phyloP scores from a whole-genome alignment of 768 basidiomycete species.

The Pleurotus pulmonarius region DNA sequence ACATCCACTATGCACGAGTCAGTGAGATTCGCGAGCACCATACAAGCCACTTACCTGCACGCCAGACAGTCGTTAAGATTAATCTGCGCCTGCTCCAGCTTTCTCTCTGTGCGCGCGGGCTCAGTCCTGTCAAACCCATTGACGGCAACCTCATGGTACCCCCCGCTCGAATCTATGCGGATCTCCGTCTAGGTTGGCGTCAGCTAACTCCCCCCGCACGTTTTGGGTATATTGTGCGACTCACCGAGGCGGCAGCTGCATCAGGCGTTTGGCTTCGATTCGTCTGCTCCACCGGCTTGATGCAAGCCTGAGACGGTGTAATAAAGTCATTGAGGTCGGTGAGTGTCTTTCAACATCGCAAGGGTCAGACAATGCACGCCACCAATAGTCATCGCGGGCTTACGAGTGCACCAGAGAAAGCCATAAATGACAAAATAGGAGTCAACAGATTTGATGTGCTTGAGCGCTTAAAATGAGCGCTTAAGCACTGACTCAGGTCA shows the following conservation, averaged over 20 bases:
- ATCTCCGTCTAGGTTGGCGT: slow-evolving; percentile 75
- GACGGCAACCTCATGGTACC: slow-evolving; percentile 80
- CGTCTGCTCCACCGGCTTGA: slow-evolving; percentile 78
- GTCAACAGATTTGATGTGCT: too few species aligned
- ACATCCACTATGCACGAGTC: slow-evolving; percentile 66
- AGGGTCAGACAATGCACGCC: too few species aligned
- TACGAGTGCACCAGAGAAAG: slow-evolving; percentile 85
- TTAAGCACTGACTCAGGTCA: too few species aligned
- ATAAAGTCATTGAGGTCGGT: slow-evolving; percentile 98
- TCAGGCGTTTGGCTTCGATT: slow-evolving; percentile 26
- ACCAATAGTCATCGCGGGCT: not conserved
- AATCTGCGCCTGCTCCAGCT: slow-evolving; percentile 91
- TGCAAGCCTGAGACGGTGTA: slow-evolving; percentile 93
- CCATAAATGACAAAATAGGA: slow-evolving; percentile 42
- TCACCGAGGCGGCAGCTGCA: slow-evolving; percentile 33
- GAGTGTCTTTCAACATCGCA: slow-evolving; percentile 53
- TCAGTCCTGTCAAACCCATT: slow-evolving; percentile 11
- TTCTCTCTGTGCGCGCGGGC: slow-evolving; percentile 33
- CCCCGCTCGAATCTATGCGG: slow-evolving; percentile 76
- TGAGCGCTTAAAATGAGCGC: too few species aligned
- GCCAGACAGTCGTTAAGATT: slow-evolving; percentile 97
- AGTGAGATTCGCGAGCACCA: not conserved
- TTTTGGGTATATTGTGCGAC: slow-evolving; percentile 7
- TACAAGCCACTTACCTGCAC: slow-evolving; percentile 69
- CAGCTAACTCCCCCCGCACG: too few species aligned